A percentile compares a stretch with the other conserved stretches of the same genome.
Evolutionary conservation across 768 basidiomycete species (phyloP).

Genomic region (Botryobasidium botryosum): DNA sequence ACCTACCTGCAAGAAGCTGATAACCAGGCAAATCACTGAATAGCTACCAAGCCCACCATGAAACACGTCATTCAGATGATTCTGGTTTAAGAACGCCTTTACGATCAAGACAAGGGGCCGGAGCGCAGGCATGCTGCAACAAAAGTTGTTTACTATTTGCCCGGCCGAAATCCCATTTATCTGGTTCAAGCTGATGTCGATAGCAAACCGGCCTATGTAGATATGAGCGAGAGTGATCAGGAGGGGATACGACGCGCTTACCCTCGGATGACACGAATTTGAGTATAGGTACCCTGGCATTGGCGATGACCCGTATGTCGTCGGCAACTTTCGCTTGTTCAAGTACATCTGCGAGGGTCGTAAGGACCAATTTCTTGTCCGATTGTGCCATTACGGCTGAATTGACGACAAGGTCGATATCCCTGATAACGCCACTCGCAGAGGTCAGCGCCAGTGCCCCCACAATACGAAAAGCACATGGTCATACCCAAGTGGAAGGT

Average conservation of each 20-base stretch:
- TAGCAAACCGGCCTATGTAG: conserved; percentile 67
- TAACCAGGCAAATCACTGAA: conserved; percentile 79
- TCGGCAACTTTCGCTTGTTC: conserved; percentile 57
- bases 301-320: conserved; percentile 74
- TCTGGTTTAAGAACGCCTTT: conserved; percentile 77
- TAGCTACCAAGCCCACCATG: conserved; percentile 91
- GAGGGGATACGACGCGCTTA: too few relatives aligned
- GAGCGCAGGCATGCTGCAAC: conserved; percentile 61
- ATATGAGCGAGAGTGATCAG: too few relatives aligned
- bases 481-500: conserved; percentile 76
- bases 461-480: too few relatives aligned
- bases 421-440: conserved; percentile 33
- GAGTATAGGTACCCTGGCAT: conserved; percentile 91
- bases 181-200: conserved; percentile 92
- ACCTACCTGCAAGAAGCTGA: conserved; percentile 87
- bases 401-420: conserved; percentile 89
- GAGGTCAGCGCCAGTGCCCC: not conserved
- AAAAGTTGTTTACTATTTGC: conserved; percentile 62
- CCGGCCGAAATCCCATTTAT: conserved; percentile 67
- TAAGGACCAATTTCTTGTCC: conserved; percentile 51
- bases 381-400: conserved; percentile 56
- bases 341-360: conserved; percentile 60
- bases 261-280: conserved; percentile 77
- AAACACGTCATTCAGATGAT: conserved; percentile 96
- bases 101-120: conserved; percentile 71